Percentiles rank a stretch among this genome's conserved stretches.
These are phyloP conservation scores for Colletotrichum lentis DNA, from an alignment of 2,329 filamentous ascomycete species.

Conservation along the genomic window DNA sequence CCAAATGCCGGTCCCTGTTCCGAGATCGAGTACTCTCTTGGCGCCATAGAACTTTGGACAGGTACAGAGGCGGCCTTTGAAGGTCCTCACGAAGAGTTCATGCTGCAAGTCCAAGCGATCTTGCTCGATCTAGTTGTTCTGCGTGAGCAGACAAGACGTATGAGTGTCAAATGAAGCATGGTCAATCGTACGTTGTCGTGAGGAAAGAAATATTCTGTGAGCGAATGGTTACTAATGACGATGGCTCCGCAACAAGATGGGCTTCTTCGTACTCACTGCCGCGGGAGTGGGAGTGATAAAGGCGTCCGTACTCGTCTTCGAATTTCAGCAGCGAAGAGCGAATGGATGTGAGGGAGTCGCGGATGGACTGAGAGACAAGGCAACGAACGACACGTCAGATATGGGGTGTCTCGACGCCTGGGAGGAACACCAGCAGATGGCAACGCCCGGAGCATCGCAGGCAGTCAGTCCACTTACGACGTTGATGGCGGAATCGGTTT, in stretches of 20 bases:
- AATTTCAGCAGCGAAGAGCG: conserved; percentile 29
- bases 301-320: conserved; percentile 24
- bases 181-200: conserved; percentile 18
- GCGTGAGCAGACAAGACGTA: background rate
- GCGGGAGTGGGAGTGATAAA: conserved; percentile 30
- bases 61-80: conserved; percentile 45
- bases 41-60: conserved; percentile 41
- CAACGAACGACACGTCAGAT: background rate
- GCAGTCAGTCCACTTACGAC: conserved; percentile 24
- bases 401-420: background rate
- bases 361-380: conserved; percentile 5
- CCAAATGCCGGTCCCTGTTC: conserved; percentile 44
- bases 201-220: conserved; percentile 30
- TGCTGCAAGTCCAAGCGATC: conserved; percentile 48
- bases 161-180: no score
- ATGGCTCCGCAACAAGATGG: accelerated
- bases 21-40: conserved; percentile 41
- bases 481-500: conserved; percentile 26
- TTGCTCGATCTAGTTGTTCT: conserved; percentile 15
- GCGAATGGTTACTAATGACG: background rate
- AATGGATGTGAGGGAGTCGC: conserved; percentile 29
- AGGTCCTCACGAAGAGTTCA: conserved; percentile 47
- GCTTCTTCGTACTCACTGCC: background rate
- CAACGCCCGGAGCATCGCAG: background rate
- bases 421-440: accelerated